phyloP scores from a whole-genome alignment of 345 rosid species.

The Balakata baccata region DNA sequence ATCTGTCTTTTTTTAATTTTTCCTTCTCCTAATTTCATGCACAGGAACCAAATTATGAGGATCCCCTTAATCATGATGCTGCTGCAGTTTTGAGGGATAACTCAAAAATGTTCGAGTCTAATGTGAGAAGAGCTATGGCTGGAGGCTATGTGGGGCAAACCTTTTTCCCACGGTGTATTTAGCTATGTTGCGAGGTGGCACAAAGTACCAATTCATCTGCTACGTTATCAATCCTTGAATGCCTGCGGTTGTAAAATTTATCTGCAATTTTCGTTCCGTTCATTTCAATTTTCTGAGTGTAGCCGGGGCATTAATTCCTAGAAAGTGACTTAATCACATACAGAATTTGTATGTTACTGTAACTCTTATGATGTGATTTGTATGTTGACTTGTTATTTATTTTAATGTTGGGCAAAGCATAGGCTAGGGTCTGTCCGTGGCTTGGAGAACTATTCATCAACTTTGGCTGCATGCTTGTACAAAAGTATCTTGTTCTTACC shows the following conservation, averaged over 20 bases:
- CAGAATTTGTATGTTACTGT: conserved; percentile 18
- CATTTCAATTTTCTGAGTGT: conserved; percentile 20
- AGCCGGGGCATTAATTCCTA: conserved; percentile 17
- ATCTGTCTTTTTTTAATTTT: neutral
- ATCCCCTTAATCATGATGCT: conserved; percentile 93
- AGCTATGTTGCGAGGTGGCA: conserved; percentile 18
- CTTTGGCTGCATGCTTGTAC: neutral
- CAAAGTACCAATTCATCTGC: conserved; percentile 15
- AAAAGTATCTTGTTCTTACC: neutral
- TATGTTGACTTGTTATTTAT: conserved; percentile 12
- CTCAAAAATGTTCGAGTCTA: conserved; percentile 44
- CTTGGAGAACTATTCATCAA: neutral
- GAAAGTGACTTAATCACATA: conserved; percentile 8
- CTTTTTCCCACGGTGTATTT: conserved; percentile 42
- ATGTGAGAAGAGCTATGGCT: conserved; percentile 50
- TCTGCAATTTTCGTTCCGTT: conserved; percentile 19
- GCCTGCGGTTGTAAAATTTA: conserved; percentile 30
- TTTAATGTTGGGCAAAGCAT: neutral
- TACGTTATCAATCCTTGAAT: conserved; percentile 21
- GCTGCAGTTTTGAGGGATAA: conserved; percentile 82
- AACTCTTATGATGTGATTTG: conserved; percentile 18
- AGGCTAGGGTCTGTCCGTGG: conserved; percentile 4
- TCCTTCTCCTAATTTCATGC: neutral
- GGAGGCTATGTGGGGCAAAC: conserved; percentile 51
- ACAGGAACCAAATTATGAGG: conserved; percentile 91